Evolutionary conservation across 352 stramenopile genomes (phyloP), one percentile per base, ranked within the genome.

Genomic region (Peronospora belbahrii): DNA sequence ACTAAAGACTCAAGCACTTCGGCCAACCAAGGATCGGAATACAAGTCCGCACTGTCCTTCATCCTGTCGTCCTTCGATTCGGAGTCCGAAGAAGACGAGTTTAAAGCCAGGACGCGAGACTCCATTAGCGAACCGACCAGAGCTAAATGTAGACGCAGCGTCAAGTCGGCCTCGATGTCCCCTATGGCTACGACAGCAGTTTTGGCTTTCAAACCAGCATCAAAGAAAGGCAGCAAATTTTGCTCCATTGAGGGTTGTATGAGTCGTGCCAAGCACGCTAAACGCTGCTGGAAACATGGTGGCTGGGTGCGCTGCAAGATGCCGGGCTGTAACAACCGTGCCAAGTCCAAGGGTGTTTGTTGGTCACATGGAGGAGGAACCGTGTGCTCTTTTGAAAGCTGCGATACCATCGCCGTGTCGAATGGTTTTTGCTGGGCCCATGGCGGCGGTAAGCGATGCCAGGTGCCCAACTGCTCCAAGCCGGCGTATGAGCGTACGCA

Each of bases 291-390:
- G 72, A 69, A 70, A 20, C 72, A 84, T 43, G 71, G 71, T 35
- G 71, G 71, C 14, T 80, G 56, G 39, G 65, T 81, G 31, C 62
- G 65, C 25, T 88, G 75, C 59, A 84, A 76, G 36, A 52, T 79
- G 13, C 5, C 58, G 5, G 70, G 76, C 15, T 88, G 77, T 55
- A 64, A 56, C 27, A 86, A 86, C 40, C 68, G 71, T 17, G 71
- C 71, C 56, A 83, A 83, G 71, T 78, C 65, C 38, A 75, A 78
- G 42, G 66, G 71, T 41, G 65, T 83, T 1, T 83, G 71, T 48
- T 83, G 71, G 71, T 78, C 68, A 32, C 71, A 83, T 36, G 72
- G 72, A 5, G 72, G 72, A 2, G 72, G 72, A 41, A 84, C 63
- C 15, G 58, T 56, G 41, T 84, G 72, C 38, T 65, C 64, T 3